Evolutionary conservation across 164 flowering plant species (phyloP).

Genomic region (Tetrastigma voinierianum): DNA sequence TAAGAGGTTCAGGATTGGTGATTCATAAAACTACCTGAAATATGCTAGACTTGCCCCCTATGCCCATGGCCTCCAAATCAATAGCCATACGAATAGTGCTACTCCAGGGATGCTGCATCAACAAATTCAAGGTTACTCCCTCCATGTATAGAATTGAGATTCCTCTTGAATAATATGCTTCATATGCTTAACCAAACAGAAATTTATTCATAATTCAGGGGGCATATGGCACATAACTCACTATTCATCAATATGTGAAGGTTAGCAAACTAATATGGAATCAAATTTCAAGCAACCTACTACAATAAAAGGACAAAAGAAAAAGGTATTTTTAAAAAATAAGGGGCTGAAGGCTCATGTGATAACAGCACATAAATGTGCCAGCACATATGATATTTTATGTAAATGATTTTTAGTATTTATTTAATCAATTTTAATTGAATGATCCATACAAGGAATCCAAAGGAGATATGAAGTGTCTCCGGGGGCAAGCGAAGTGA

Average conservation of each 20-base stretch:
- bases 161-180: neutral
- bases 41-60: conserved; percentile 86
- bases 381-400: no score
- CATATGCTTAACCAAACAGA: neutral
- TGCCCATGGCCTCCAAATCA: conserved; percentile 98
- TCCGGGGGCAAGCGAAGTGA: no score
- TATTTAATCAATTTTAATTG: no score
- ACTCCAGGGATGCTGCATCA: conserved; percentile 92
- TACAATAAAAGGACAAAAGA: neutral
- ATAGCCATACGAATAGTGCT: conserved; percentile 68
- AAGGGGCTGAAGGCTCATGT: neutral
- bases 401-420: no score
- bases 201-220: neutral
- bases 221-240: neutral
- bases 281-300: neutral
- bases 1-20: neutral
- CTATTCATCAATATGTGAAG: neutral
- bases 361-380: no score
- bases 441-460: no score
- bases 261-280: neutral
- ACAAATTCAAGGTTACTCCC: conserved; percentile 6
- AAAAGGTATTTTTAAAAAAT: neutral
- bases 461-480: no score
- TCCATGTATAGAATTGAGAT: neutral
- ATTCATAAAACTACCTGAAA: conserved; percentile 71